These are phyloP conservation scores for Vitrella brassicaformis DNA, from an alignment of 73 alveolate species.

Conservation along the genomic window DNA sequence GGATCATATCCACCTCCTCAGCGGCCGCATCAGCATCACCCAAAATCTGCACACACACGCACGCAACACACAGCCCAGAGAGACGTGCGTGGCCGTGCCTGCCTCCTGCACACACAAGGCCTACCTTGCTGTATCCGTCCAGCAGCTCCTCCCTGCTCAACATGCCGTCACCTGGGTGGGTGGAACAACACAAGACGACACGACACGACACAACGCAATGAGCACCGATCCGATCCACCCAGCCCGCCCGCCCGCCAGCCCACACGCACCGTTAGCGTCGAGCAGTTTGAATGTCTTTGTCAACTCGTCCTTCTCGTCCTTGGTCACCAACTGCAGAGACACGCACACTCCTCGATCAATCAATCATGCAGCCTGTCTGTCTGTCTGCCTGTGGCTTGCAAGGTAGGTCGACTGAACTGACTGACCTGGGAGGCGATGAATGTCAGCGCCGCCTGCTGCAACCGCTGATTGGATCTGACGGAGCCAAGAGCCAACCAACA, in stretches of 20 bases:
- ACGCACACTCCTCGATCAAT: too few relatives aligned
- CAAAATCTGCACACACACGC: too few relatives aligned
- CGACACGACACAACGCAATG: not conserved
- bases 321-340: conserved; percentile 59
- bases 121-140: conserved; percentile 3
- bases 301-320: conserved; percentile 57
- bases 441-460: conserved; percentile 69
- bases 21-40: not conserved
- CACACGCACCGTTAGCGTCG: not conserved
- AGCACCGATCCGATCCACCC: not conserved
- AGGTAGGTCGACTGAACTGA: too few relatives aligned
- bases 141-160: conserved; percentile 22
- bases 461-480: conserved; percentile 61
- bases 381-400: too few relatives aligned
- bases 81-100: too few relatives aligned
- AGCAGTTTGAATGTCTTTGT: conserved; percentile 48
- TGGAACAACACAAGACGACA: not conserved
- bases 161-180: conserved; percentile 19
- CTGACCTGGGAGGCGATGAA: conserved; percentile 71
- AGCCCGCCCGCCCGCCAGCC: conserved; percentile 5
- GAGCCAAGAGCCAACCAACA: too few relatives aligned
- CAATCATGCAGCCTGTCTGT: too few relatives aligned
- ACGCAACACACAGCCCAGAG: too few relatives aligned
- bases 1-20: not conserved
- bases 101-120: too few relatives aligned